Evolutionary conservation across 495 filamentous ascomycete genomes (phyloP).

Genomic region (Talaromyces thailandensis): DNA sequence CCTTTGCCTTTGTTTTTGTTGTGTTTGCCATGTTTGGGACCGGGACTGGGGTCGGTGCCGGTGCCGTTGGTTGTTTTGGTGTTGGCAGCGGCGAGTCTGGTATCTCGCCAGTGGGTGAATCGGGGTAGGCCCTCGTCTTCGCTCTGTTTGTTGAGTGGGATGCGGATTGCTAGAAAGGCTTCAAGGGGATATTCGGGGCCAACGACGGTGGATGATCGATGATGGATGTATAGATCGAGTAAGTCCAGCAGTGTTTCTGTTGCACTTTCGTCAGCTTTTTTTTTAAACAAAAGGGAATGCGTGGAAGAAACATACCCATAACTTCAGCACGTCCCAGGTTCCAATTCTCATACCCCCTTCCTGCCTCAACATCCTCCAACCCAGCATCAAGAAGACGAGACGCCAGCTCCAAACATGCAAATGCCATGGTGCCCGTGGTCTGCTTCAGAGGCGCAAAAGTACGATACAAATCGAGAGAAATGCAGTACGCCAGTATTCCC

Average conservation of each 20-base stretch:
- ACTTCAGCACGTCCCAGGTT: conserved; percentile 58
- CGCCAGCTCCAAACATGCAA: conserved; percentile 75
- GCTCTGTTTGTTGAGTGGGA: conserved; percentile 71
- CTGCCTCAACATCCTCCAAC: conserved; percentile 34
- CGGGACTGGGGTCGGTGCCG: neutral
- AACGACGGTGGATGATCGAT: conserved; percentile 60
- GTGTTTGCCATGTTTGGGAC: conserved; percentile 1
- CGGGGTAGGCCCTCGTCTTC: conserved; percentile 44
- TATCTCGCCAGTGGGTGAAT: conserved; percentile 34
- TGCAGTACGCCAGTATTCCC: conserved; percentile 60
- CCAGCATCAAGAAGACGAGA: conserved; percentile 50
- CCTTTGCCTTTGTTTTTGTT: conserved; percentile 9
- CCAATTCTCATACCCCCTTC: conserved; percentile 43
- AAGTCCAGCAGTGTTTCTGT: conserved; percentile 77
- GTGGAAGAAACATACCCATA: conserved; percentile 44
- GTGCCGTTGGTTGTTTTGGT: neutral
- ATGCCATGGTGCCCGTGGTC: conserved; percentile 65
- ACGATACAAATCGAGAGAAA: conserved; percentile 81
- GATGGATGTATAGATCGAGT: conserved; percentile 80
- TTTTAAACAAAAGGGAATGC: neutral
- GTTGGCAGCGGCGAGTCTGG: neutral
- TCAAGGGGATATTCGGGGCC: conserved; percentile 63
- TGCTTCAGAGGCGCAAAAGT: conserved; percentile 91
- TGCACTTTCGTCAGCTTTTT: neutral
- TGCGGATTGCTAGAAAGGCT: conserved; percentile 73